Percentiles rank a stretch among this genome's conserved stretches.
Conservation (phyloP, 1,284 basidiomycete genomes). For the Ceratobasidium theobromae region DNA sequence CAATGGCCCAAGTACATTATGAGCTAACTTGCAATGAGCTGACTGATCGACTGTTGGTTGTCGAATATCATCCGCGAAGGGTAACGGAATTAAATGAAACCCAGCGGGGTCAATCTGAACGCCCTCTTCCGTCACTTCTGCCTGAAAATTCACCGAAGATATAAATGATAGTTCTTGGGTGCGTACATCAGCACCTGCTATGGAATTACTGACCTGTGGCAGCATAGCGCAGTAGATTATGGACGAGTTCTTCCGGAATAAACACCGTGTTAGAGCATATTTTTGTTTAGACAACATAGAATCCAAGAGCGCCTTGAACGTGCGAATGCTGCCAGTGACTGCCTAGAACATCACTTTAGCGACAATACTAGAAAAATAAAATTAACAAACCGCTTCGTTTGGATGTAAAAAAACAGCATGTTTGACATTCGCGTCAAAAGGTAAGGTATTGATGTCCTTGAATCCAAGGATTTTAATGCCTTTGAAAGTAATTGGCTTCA, state of each 20-base stretch:
- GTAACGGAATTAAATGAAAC: conserved; percentile 88
- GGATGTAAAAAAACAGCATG: conserved; percentile 93
- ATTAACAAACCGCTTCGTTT: conserved; percentile 70
- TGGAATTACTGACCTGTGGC: conserved; percentile 65
- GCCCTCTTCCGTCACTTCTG: conserved; percentile 70
- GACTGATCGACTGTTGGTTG: conserved; percentile 63
- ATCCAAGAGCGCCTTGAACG: conserved; percentile 84
- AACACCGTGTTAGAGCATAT: conserved; percentile 74
- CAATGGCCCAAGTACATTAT: not conserved
- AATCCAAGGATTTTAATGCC: conserved; percentile 92
- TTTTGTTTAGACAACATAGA: conserved; percentile 81
- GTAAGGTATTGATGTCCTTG: conserved; percentile 70
- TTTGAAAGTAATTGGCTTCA: conserved; percentile 37
- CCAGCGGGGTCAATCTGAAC: conserved; percentile 82
- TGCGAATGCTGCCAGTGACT: conserved; percentile 87
- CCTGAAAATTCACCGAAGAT: conserved; percentile 46
- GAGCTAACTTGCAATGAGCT: conserved; percentile 52
- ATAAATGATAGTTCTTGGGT: no score
- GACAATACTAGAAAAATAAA: not conserved
- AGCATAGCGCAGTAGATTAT: conserved; percentile 85
- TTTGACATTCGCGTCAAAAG: conserved; percentile 87
- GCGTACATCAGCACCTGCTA: not conserved
- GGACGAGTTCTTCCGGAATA: conserved; percentile 70
- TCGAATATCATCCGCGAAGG: conserved; percentile 93
- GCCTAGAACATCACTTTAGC: conserved; percentile 48